A percentile compares a stretch with the other conserved stretches of the same genome.
These are phyloP conservation scores for Nothomitra cinnamomea DNA, from an alignment of 2,329 filamentous ascomycete genomes.

Conservation along the genomic window DNA sequence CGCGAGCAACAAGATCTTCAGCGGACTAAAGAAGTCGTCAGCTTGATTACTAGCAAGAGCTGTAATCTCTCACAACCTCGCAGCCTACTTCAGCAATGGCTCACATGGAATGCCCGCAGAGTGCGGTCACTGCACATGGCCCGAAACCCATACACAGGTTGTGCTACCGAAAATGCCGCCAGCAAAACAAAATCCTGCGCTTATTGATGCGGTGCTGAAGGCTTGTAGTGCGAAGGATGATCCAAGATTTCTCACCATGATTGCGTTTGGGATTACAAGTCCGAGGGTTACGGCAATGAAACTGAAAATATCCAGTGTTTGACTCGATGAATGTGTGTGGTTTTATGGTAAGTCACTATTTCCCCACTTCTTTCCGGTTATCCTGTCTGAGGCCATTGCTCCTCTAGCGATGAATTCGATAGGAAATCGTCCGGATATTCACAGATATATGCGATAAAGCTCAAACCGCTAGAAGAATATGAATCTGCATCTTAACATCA, in stretches of 20 bases:
- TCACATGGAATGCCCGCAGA: slow-evolving; percentile 25
- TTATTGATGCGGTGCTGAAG: slow-evolving; percentile 23
- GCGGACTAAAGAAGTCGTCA: slow-evolving; percentile 32
- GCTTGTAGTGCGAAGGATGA: slow-evolving; percentile 35
- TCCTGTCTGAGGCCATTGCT: too few species aligned
- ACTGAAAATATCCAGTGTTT: slow-evolving; percentile 26
- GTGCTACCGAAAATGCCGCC: not conserved
- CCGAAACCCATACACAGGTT: slow-evolving; percentile 19
- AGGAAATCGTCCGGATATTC: too few species aligned
- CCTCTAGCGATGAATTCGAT: too few species aligned
- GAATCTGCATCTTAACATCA: too few species aligned
- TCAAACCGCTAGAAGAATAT: too few species aligned
- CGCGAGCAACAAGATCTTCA: slow-evolving; percentile 37
- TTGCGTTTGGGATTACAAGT: slow-evolving; percentile 46
- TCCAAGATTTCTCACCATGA: slow-evolving; percentile 37
- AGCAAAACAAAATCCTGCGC: not conserved
- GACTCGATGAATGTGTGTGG: too few species aligned
- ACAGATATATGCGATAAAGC: too few species aligned
- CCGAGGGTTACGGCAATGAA: slow-evolving; percentile 34
- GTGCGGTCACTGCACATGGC: slow-evolving; percentile 40
- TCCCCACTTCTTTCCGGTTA: too few species aligned
- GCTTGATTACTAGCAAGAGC: slow-evolving; percentile 32
- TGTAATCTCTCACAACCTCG: slow-evolving; percentile 37
- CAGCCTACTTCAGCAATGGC: slow-evolving; percentile 39
- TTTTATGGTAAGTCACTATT: too few species aligned